Percentiles rank a stretch among this genome's conserved stretches.
Conservation (phyloP, 768 basidiomycete genomes). For the Tephrocybe sp. region DNA sequence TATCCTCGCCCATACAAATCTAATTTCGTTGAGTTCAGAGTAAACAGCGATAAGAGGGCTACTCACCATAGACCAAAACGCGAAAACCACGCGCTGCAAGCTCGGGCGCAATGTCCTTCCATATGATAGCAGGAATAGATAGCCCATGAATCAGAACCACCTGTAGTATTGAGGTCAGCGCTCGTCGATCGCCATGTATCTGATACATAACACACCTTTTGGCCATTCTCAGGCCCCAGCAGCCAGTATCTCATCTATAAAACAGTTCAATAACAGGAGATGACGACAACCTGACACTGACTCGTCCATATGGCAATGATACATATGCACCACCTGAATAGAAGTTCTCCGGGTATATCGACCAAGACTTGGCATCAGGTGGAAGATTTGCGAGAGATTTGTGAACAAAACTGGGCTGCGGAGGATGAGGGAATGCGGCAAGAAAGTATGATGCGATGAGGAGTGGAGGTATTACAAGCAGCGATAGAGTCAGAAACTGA, state of each 20-base stretch:
- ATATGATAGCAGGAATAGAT: slow-evolving; percentile 72
- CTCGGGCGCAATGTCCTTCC: slow-evolving; percentile 70
- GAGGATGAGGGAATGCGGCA: slow-evolving; percentile 63
- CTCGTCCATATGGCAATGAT: slow-evolving; percentile 61
- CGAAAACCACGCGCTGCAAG: slow-evolving; percentile 65
- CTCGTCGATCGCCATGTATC: not conserved
- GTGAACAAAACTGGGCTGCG: slow-evolving; percentile 46
- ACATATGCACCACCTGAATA: slow-evolving; percentile 65
- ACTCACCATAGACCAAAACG: slow-evolving; percentile 69
- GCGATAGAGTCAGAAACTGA: slow-evolving; percentile 48
- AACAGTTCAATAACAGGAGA: not conserved
- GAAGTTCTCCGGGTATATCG: slow-evolving; percentile 70
- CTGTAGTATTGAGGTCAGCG: slow-evolving; percentile 31
- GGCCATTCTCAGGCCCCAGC: slow-evolving; percentile 65
- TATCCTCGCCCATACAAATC: slow-evolving; percentile 84
- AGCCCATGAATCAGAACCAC: slow-evolving; percentile 77
- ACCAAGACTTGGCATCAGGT: slow-evolving; percentile 52
- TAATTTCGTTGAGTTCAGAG: slow-evolving; percentile 21
- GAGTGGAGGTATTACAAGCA: slow-evolving; percentile 60
- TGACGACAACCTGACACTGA: slow-evolving; percentile 19
- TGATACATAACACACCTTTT: slow-evolving; percentile 45
- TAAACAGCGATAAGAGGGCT: not conserved
- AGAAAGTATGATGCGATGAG: slow-evolving; percentile 60
- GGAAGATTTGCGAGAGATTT: slow-evolving; percentile 63
- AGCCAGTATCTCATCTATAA: slow-evolving; percentile 73